Evolutionary conservation across 139 green algal species (phyloP).

Genomic region (Yamagishiella unicocca): DNA sequence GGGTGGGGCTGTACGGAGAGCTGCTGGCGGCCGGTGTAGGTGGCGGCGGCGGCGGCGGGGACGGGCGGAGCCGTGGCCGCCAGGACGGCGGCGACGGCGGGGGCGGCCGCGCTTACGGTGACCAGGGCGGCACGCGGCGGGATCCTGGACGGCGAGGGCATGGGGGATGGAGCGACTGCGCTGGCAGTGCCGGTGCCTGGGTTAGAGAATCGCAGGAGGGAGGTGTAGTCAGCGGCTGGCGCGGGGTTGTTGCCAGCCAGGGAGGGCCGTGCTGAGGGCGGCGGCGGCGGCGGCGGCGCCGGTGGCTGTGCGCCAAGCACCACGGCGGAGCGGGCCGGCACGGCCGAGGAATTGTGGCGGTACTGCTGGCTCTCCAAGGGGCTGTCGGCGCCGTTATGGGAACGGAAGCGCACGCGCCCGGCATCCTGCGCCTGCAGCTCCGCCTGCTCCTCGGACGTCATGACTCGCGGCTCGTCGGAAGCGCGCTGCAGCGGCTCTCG

Average conservation of each 20-base stretch:
- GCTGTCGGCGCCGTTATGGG: slow-evolving; percentile 1
- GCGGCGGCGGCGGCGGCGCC: background rate
- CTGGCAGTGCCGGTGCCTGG: background rate
- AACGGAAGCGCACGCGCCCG: slow-evolving; percentile 11
- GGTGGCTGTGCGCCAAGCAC: background rate
- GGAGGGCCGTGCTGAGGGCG: too few relatives aligned
- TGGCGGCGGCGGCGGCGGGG: background rate
- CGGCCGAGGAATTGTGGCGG: background rate
- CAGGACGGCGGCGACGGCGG: background rate
- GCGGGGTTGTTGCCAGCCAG: background rate
- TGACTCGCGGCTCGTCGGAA: background rate
- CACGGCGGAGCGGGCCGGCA: background rate
- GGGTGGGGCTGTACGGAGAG: too few relatives aligned
- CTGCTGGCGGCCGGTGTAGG: background rate
- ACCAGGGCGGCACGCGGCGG: background rate
- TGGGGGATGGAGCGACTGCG: background rate
- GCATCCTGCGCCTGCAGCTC: slow-evolving; percentile 4
- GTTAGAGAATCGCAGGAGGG: background rate
- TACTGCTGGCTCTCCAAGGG: background rate
- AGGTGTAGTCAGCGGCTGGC: slow-evolving; percentile 4
- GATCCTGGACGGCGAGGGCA: background rate
- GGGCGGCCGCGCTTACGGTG: background rate
- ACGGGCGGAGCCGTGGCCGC: background rate
- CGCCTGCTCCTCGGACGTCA: background rate
- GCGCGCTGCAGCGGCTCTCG: background rate